phyloP scores from a whole-genome alignment of 2,329 filamentous ascomycete species.

The Colletotrichum spaethianum region DNA sequence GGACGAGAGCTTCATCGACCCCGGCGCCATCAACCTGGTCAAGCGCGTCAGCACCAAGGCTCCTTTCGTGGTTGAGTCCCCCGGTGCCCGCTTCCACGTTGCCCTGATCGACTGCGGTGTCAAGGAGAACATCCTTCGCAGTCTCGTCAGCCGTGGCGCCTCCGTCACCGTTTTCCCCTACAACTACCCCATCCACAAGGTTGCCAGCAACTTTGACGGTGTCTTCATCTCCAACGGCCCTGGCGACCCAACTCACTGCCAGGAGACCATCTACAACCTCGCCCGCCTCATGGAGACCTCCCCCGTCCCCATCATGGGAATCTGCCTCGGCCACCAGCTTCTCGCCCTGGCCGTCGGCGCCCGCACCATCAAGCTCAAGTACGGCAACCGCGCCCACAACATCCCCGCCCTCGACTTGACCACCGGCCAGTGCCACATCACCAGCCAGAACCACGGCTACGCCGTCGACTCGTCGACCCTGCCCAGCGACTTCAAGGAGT shows the following conservation, averaged over 20 bases:
- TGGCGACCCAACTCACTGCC: slow-evolving; percentile 97
- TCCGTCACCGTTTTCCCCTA: slow-evolving; percentile 96
- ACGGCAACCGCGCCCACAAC: slow-evolving; percentile 98
- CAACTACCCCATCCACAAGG: slow-evolving; percentile 98
- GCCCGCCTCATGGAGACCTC: slow-evolving; percentile 91
- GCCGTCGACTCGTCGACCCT: slow-evolving; percentile 90
- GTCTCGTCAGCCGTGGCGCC: slow-evolving; percentile 90
- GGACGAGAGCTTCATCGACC: slow-evolving; percentile 95
- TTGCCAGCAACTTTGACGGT: slow-evolving; percentile 96
- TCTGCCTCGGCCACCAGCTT: slow-evolving; percentile 97
- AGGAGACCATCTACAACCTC: slow-evolving; percentile 93
- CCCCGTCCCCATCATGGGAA: slow-evolving; percentile 94
- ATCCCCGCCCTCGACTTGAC: slow-evolving; percentile 95
- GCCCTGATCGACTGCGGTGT: slow-evolving; percentile 98
- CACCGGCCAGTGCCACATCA: slow-evolving; percentile 98
- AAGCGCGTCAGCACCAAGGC: slow-evolving; percentile 98
- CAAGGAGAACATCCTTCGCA: slow-evolving; percentile 99
- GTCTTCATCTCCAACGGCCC: slow-evolving; percentile 99
- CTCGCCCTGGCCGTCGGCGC: slow-evolving; percentile 91
- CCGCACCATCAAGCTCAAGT: slow-evolving; percentile 97
- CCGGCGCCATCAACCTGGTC: slow-evolving; percentile 96
- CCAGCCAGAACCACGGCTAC: slow-evolving; percentile 98
- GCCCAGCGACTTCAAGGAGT: slow-evolving; percentile 92
- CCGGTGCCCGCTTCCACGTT: slow-evolving; percentile 87
- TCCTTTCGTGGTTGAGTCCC: slow-evolving; percentile 93